Base-by-base conservation (phyloP, 371 early-diverging fungal genomes). In the Coemansia sp. region DNA sequence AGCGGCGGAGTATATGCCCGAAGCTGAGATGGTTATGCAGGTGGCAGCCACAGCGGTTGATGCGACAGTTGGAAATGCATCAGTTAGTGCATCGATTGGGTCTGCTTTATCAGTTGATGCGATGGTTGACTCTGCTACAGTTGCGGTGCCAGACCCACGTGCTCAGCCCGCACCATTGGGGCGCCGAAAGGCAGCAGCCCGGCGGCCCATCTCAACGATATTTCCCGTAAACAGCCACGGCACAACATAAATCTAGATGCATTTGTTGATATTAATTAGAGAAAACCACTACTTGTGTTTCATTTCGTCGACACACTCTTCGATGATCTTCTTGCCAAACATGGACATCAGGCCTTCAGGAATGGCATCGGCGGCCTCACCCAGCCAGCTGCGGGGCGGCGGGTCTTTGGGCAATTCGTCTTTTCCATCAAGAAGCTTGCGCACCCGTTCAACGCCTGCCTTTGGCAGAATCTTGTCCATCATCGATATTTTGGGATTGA, bases 311-410 rank as follows among this genome's bases (percentile, higher is more conserved):
- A 68, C 52, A 45, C 74, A 73, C 37, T 73, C 65, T 11, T 65
- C 59, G 24, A 73, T 73, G 24, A 73, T 64, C 18, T 68, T 66
- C 59, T 53, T 69, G 59, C 74, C 74, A 62, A 73, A 69, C 63
- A 65, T 65, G 31, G 39, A 50, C 59, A 73, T 55, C n/a, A 73
- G 26, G 0, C 53, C 53, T 26, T 58, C 69, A 5, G 74, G 69
- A 13, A 73, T 58, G 10, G 60, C 64, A 18, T 73, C 69, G 4
- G 74, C 65, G 1, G 74, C 74, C 40, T 58, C 39, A 16, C 56
- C 42, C 13, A 72, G 66, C 73, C 73, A 72, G 54, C 68, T 60
- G 39, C 69, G 42, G 0, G 69, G 31, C 34, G 73, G 73, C 34
- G 68, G 73, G 21, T 61, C 27, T 14, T 57, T 45, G n/a, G 73